These are phyloP conservation scores for Protomyces pachydermus DNA, from an alignment of 1,139 yeast genomes.

Conservation along the genomic window DNA sequence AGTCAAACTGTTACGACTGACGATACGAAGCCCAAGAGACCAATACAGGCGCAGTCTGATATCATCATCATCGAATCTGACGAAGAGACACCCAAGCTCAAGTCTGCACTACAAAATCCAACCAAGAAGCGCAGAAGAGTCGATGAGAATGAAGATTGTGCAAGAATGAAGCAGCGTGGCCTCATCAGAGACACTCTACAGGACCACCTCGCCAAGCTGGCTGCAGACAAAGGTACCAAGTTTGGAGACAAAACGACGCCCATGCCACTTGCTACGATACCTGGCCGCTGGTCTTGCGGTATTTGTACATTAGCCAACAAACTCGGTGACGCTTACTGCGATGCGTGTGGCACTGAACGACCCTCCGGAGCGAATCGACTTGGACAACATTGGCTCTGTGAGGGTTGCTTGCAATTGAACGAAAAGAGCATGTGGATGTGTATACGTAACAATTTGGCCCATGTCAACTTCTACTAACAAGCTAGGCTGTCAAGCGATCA, in stretches of 20 bases:
- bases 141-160: background rate
- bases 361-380: background rate
- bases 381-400: constrained; percentile 14
- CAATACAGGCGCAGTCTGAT: background rate
- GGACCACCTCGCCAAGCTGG: constrained; percentile 14
- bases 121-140: background rate
- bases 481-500: constrained; percentile 10
- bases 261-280: background rate
- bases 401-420: background rate
- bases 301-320: constrained; percentile 12
- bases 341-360: constrained; percentile 10
- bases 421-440: constrained; percentile 19
- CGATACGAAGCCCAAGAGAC: background rate
- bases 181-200: constrained; percentile 6
- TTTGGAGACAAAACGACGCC: background rate
- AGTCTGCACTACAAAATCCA: background rate
- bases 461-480: background rate
- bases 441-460: background rate
- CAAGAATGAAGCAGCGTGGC: constrained; percentile 15
- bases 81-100: background rate
- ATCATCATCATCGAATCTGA: constrained; percentile 11
- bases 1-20: background rate
- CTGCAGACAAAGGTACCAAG: background rate
- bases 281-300: constrained; percentile 13
- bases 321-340: constrained; percentile 2